phyloP scores from a whole-genome alignment of 768 basidiomycete genomes.

The Lactarius hatsudake region DNA sequence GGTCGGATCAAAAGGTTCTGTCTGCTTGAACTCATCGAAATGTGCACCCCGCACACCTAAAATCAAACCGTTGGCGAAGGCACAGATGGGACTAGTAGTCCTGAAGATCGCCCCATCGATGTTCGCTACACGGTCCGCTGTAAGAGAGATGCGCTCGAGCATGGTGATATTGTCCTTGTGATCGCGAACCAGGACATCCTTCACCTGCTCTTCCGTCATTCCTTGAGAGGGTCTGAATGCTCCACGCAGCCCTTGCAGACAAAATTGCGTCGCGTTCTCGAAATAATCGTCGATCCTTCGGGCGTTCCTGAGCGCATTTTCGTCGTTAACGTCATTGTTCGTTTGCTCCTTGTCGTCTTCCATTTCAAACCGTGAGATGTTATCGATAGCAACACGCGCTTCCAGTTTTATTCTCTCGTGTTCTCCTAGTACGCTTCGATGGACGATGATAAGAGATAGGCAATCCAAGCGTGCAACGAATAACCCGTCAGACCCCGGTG shows the following conservation, averaged over 20 bases:
- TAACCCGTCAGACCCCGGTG: neutral
- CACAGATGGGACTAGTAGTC: neutral
- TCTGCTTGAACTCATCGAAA: neutral
- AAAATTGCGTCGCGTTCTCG: neutral
- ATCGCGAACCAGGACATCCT: neutral
- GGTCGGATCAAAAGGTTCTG: neutral
- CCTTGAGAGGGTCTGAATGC: neutral
- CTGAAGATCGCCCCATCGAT: neutral
- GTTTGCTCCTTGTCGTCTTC: neutral
- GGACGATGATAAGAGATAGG: neutral
- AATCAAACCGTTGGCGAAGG: neutral
- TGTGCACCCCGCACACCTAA: neutral
- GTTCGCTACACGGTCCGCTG: neutral
- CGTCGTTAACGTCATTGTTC: neutral
- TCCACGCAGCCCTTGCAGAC: neutral
- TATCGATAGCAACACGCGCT: neutral
- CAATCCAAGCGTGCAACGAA: neutral
- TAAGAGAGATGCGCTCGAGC: neutral
- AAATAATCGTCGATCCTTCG: neutral
- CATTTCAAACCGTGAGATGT: neutral
- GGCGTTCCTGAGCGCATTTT: neutral
- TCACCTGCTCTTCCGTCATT: neutral
- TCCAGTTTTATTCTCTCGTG: neutral
- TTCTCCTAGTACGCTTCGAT: neutral
- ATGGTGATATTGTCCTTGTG: neutral